These are phyloP conservation scores for Penicillium olsonii DNA, from an alignment of 2,329 filamentous ascomycete genomes.

Conservation along the genomic window DNA sequence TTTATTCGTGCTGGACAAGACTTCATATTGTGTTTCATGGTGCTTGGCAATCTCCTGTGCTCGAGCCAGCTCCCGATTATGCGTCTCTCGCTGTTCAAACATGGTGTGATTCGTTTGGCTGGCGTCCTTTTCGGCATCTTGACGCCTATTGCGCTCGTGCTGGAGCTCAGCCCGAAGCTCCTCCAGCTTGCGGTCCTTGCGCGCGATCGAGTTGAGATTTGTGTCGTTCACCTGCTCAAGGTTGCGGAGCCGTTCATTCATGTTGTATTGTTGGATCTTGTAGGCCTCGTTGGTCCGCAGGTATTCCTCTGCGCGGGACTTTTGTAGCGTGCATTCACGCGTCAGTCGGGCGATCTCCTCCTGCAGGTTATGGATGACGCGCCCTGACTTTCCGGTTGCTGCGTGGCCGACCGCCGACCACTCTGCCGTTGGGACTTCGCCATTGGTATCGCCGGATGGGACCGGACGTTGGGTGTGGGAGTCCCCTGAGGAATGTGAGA, in stretches of 20 bases:
- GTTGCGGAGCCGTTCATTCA: conserved; percentile 48
- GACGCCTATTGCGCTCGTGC: conserved; percentile 44
- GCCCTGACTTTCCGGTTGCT: conserved; percentile 52
- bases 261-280: conserved; percentile 47
- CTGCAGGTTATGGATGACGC: conserved; percentile 53
- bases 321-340: conserved; percentile 48
- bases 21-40: conserved; percentile 46
- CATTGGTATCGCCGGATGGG: conserved; percentile 28
- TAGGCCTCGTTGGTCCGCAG: conserved; percentile 49
- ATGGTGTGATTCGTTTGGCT: conserved; percentile 39
- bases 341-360: conserved; percentile 53
- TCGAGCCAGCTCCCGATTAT: conserved; percentile 41
- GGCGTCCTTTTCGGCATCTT: conserved; percentile 43
- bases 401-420: conserved; percentile 55
- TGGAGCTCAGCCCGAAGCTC: conserved; percentile 46
- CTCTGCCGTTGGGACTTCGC: conserved; percentile 35
- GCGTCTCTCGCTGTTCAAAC: conserved; percentile 42
- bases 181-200: conserved; percentile 52
- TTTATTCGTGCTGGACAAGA: conserved; percentile 41
- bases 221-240: conserved; percentile 50
- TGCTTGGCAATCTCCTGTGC: conserved; percentile 42
- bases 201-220: conserved; percentile 47
- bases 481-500: conserved; percentile 8
- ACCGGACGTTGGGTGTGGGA: conserved; percentile 15
- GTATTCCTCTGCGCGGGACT: conserved; percentile 48